These are phyloP conservation scores for Cytospora paraplurivora DNA, from an alignment of 2,329 filamentous ascomycete species.

Conservation along the genomic window DNA sequence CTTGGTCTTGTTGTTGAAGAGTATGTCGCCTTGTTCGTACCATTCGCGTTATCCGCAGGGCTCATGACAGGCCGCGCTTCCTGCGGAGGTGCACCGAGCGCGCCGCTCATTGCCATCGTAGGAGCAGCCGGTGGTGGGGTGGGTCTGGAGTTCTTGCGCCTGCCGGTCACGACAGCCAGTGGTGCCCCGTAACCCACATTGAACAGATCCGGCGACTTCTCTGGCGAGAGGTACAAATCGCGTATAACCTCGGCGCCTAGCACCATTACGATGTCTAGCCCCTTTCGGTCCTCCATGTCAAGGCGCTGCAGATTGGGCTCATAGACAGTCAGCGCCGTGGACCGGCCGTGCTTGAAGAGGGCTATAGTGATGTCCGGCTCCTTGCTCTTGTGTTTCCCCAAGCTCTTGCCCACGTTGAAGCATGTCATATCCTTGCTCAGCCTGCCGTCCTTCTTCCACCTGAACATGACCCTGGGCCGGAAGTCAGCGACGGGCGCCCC, in stretches of 20 bases:
- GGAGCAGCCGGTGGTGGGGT: conserved; percentile 32
- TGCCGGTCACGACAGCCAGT: conserved; percentile 33
- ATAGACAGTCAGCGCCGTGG: conserved; percentile 76
- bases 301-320: conserved; percentile 89
- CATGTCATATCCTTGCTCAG: conserved; percentile 87
- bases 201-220: conserved; percentile 67
- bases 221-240: conserved; percentile 65
- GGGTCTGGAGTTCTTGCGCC: conserved; percentile 50
- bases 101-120: conserved; percentile 45
- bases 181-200: conserved; percentile 61
- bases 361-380: conserved; percentile 97
- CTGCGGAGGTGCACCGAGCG: conserved; percentile 36
- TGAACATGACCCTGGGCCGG: conserved; percentile 78
- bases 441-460: conserved; percentile 86
- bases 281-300: conserved; percentile 92
- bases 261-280: conserved; percentile 79
- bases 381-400: conserved; percentile 74
- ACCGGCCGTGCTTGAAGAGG: conserved; percentile 71
- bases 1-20: conserved; percentile 34
- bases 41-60: conserved; percentile 48
- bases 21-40: conserved; percentile 43
- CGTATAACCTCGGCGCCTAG: conserved; percentile 65
- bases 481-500: conserved; percentile 41
- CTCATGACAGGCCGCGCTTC: conserved; percentile 44
- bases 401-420: conserved; percentile 77